phyloP scores from a whole-genome alignment of 371 early-diverging fungal species.

The Entomophthora muscae region DNA sequence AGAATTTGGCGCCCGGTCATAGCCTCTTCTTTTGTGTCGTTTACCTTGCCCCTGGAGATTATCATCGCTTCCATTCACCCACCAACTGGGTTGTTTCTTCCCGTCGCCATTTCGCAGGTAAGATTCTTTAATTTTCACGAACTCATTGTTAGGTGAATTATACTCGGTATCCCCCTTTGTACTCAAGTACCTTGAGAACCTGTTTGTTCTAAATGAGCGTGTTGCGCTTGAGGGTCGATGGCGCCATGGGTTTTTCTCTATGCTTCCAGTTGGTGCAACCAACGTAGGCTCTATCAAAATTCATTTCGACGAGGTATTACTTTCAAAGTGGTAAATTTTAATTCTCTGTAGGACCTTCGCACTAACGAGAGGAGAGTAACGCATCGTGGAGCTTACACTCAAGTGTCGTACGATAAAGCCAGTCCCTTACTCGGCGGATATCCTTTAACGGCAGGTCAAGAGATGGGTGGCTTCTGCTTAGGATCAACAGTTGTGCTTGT shows the following conservation, averaged over 20 bases:
- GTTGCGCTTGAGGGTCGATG: constrained; percentile 81
- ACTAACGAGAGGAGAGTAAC: constrained; percentile 45
- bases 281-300: constrained; percentile 91
- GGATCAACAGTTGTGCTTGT: constrained; percentile 94
- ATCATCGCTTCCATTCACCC: constrained; percentile 96
- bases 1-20: constrained; percentile 28
- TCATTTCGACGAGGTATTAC: constrained; percentile 65
- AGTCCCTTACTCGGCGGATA: constrained; percentile 44
- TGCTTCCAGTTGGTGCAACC: constrained; percentile 94
- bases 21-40: constrained; percentile 73
- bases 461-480: constrained; percentile 86
- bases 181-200: constrained; percentile 52
- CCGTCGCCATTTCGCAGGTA: constrained; percentile 73
- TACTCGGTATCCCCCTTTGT: constrained; percentile 87
- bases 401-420: constrained; percentile 44
- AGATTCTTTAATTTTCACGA: constrained; percentile 7
- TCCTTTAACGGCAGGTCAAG: constrained; percentile 55
- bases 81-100: constrained; percentile 77
- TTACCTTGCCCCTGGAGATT: constrained; percentile 94
- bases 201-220: constrained; percentile 92
- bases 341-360: constrained; percentile 39
- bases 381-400: constrained; percentile 55
- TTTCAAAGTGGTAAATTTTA: no score
- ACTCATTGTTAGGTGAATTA: constrained; percentile 60
- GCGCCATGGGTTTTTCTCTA: constrained; percentile 85